A percentile compares a stretch with the other conserved stretches of the same genome.
These are phyloP conservation scores for Adansonia gregorii DNA, from an alignment of 441 rosid genomes.

Conservation along the genomic window DNA sequence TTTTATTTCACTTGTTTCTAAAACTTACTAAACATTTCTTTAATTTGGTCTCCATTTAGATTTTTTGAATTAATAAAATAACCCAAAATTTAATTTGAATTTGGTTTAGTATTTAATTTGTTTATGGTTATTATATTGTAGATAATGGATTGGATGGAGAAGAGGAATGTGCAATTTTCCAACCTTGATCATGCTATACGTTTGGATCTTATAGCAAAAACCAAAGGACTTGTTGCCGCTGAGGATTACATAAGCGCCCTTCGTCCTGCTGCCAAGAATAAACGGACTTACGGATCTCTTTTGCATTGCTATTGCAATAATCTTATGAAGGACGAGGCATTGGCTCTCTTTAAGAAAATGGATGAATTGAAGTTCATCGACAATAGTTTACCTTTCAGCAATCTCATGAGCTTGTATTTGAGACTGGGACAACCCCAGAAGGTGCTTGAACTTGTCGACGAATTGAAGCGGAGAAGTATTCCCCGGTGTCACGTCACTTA, in stretches of 20 bases:
- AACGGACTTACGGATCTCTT: slow-evolving; percentile 59
- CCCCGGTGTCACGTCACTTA: slow-evolving; percentile 41
- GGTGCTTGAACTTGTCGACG: slow-evolving; percentile 49
- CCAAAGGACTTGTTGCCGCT: slow-evolving; percentile 62
- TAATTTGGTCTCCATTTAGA: not conserved
- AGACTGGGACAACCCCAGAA: slow-evolving; percentile 63
- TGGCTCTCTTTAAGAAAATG: slow-evolving; percentile 60
- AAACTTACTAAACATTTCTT: not conserved
- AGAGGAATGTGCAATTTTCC: slow-evolving; percentile 51
- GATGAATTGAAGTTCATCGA: slow-evolving; percentile 45
- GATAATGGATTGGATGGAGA: slow-evolving; percentile 92
- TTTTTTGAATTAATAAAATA: not conserved
- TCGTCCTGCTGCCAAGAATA: slow-evolving; percentile 40
- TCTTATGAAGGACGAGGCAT: slow-evolving; percentile 57
- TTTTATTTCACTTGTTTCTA: not conserved
- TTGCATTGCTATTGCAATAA: slow-evolving; percentile 65
- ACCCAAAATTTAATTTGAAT: not conserved
- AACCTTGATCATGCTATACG: slow-evolving; percentile 48
- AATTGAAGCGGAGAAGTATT: slow-evolving; percentile 58
- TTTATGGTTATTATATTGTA: slow-evolving; percentile 23
- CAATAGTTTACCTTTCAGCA: slow-evolving; percentile 51
- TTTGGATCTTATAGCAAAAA: slow-evolving; percentile 63
- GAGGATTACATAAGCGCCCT: slow-evolving; percentile 62
- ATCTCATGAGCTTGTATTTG: slow-evolving; percentile 65
- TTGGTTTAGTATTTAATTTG: not conserved